These are phyloP conservation scores for Ogataea nakhonphanomensis DNA, from an alignment of 805 yeast genomes.

Conservation along the genomic window DNA sequence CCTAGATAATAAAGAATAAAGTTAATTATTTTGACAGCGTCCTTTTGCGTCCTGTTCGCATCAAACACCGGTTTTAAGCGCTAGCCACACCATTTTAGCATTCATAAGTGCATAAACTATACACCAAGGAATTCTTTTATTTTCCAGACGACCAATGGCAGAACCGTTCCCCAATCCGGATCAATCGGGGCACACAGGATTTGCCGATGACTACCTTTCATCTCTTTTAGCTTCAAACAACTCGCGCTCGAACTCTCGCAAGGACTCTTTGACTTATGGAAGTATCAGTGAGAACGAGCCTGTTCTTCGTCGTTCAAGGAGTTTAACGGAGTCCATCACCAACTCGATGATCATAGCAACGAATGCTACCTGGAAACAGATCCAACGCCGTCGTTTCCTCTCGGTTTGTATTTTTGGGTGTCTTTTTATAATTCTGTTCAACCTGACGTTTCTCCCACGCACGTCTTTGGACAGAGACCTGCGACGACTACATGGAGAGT, in stretches of 20 bases:
- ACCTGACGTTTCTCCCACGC: constrained; percentile 74
- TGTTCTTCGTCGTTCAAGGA: constrained; percentile 19
- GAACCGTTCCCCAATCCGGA: constrained; percentile 23
- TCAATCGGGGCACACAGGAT: constrained; percentile 7
- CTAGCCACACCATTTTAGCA: too few relatives aligned
- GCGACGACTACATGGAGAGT: constrained; percentile 66
- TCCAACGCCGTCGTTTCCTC: constrained; percentile 38
- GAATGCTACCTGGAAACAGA: constrained; percentile 27
- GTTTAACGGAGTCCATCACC: constrained; percentile 30
- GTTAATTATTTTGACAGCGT: background rate
- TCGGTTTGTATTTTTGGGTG: constrained; percentile 48
- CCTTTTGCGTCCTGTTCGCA: too few relatives aligned
- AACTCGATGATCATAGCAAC: constrained; percentile 26
- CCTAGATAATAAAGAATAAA: background rate
- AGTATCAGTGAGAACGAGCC: constrained; percentile 11
- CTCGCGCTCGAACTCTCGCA: constrained; percentile 11
- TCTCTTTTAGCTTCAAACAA: constrained; percentile 11
- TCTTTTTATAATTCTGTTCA: constrained; percentile 50
- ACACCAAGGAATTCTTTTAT: too few relatives aligned
- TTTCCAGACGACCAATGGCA: constrained; percentile 7
- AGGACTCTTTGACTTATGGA: constrained; percentile 13
- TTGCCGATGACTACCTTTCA: constrained; percentile 18
- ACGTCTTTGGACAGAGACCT: constrained; percentile 81
- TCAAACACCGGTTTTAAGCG: too few relatives aligned
- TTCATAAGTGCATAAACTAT: too few relatives aligned